Evolutionary conservation across 768 basidiomycete genomes (phyloP).

Genomic region (Termitomyces sp.): DNA sequence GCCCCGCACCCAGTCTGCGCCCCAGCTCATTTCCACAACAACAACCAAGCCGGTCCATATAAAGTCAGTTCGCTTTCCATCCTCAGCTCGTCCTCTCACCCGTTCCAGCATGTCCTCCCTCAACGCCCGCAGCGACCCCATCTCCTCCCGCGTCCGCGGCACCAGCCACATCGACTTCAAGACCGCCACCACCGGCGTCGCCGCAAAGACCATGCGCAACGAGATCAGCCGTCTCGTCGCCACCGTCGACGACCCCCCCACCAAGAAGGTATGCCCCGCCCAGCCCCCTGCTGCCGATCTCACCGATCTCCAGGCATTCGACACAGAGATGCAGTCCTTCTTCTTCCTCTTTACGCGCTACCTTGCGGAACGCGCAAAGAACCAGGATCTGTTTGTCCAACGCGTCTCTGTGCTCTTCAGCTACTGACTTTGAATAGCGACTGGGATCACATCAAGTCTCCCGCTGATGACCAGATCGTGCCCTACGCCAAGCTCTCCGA

Average conservation of each 20-base stretch:
- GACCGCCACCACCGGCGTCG: conserved; percentile 93
- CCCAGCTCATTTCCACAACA: conserved; percentile 59
- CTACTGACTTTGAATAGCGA: conserved; percentile 40
- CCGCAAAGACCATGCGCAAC: conserved; percentile 96
- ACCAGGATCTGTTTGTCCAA: conserved; percentile 71
- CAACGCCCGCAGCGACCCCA: conserved; percentile 60
- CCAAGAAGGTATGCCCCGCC: conserved; percentile 63
- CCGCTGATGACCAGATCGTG: conserved; percentile 80
- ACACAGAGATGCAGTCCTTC: conserved; percentile 95
- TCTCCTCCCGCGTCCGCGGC: conserved; percentile 70
- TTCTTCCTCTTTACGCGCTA: conserved; percentile 96
- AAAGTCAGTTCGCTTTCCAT: conserved; percentile 24
- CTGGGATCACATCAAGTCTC: conserved; percentile 88
- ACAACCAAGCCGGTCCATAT: conserved; percentile 31
- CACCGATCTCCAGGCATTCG: conserved; percentile 61
- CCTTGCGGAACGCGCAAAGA: conserved; percentile 82
- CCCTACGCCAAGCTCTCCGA: conserved; percentile 71
- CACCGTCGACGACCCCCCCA: conserved; percentile 72
- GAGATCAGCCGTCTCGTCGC: conserved; percentile 92
- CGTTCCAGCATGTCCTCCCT: conserved; percentile 44
- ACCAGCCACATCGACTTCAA: conserved; percentile 91
- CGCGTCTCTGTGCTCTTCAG: conserved; percentile 1
- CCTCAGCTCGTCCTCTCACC: conserved; percentile 12
- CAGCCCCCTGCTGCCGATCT: neutral
- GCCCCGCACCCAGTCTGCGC: conserved; percentile 44